Evolutionary conservation across 2,329 filamentous ascomycete species (phyloP), one percentile per base, ranked within the genome.

Genomic region (Tolypocladium endophyticum): DNA sequence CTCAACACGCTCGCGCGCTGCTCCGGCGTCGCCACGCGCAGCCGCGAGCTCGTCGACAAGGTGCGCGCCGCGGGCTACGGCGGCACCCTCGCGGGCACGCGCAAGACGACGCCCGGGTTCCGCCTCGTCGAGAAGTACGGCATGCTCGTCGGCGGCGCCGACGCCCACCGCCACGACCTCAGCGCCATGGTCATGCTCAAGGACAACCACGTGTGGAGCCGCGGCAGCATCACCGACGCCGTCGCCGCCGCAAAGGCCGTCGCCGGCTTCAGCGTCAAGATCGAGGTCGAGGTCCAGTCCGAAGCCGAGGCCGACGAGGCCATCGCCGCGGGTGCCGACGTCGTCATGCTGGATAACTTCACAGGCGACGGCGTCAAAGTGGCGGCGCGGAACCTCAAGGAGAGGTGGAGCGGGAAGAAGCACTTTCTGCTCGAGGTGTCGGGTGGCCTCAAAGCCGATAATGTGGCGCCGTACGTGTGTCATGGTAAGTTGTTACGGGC

Each of bases 331-430:
- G 94, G 94, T 0, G 94, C 94, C 0, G 93, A 99, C 72, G 87
- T 99, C 25, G 87, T 99, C 62, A 99, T 99, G 94, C 77, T 99
- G 61, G 94, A 99, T 72, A 99, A 99, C 73, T 99, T 97, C 70
- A 87, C 85, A 0, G 86, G 88, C 0, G 87, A 90, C 1, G 90
- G 87, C 0, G 87, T 97, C 63, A 87, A 86, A 71, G 74, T 81
- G 11, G 91, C 91, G 0, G 90, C 93, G 18, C 81, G 76, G 70
- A 86, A 82, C 66, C 72, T 99, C 64, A 95, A 93, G 77, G 80
- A 88, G 69, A 84, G 86, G 65, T 97, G 91, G 90, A 83, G 82
- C 60, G 88, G 87, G 38, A 86, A 85, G 71, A 80, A 79, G 63
- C 80, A 87, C 58, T 91, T 96, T 66, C 73, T 97, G 70, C 81